Percentiles rank a stretch among this genome's conserved stretches.
Conservation (phyloP, 2,329 filamentous ascomycete species). For the Passalora sequoiae region DNA sequence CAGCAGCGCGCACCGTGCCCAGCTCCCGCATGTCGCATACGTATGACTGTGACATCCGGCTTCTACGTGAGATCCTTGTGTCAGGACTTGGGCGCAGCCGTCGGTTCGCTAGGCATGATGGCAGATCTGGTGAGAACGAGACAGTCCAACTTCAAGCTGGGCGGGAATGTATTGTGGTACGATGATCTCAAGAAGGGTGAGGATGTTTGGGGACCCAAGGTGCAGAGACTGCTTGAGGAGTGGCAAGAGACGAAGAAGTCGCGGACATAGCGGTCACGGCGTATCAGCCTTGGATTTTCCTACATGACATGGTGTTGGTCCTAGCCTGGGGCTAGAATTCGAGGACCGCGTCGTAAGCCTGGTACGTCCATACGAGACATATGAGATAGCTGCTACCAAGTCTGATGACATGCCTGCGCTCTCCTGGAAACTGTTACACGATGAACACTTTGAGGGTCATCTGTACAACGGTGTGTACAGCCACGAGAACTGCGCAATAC, state of each 20-base stretch:
- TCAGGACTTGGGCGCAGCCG: conserved; percentile 79
- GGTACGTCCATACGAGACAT: no score
- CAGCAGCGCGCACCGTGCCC: conserved; percentile 23
- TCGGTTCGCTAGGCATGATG: conserved; percentile 82
- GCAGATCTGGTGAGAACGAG: conserved; percentile 71
- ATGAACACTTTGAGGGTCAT: no score
- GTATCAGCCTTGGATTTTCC: no score
- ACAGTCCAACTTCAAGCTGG: conserved; percentile 74
- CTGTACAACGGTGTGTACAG: no score
- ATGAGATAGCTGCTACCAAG: no score
- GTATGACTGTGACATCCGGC: conserved; percentile 88
- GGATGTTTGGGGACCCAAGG: conserved; percentile 73
- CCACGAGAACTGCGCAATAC: no score
- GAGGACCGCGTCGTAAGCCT: no score
- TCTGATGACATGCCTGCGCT: no score
- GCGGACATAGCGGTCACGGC: no score
- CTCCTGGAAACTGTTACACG: no score
- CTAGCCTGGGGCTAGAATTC: no score
- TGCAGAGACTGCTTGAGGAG: conserved; percentile 52
- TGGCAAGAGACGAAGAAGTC: conserved; percentile 18
- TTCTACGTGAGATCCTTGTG: conserved; percentile 95
- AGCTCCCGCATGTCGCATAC: conserved; percentile 73
- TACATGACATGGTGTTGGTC: no score
- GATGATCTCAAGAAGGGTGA: conserved; percentile 71
- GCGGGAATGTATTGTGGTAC: conserved; percentile 72